These are phyloP conservation scores for Linum trigynum DNA, from an alignment of 345 rosid species.

Conservation along the genomic window DNA sequence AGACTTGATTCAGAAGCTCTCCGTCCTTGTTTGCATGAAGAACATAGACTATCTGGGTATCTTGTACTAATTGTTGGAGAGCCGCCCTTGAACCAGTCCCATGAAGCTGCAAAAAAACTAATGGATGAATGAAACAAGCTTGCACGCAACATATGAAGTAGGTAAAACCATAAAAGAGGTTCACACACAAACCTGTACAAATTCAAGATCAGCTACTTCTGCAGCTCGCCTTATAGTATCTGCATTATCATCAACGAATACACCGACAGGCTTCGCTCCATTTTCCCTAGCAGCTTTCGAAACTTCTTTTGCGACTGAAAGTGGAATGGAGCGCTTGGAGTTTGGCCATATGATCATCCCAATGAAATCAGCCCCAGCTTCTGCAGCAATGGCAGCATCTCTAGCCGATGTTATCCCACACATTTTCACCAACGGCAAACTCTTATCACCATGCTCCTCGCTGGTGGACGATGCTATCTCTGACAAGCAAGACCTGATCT, in stretches of 20 bases:
- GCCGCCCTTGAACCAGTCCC: constrained; percentile 64
- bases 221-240: too few species aligned
- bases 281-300: constrained; percentile 36
- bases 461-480: constrained; percentile 17
- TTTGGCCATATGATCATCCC: constrained; percentile 87
- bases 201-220: too few species aligned
- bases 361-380: constrained; percentile 76
- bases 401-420: constrained; percentile 70
- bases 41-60: constrained; percentile 53
- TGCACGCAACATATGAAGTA: too few species aligned
- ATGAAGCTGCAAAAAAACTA: constrained; percentile 31
- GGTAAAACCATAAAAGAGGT: too few species aligned
- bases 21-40: constrained; percentile 71
- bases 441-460: constrained; percentile 22
- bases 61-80: constrained; percentile 34
- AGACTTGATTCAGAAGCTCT: constrained; percentile 48
- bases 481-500: not conserved
- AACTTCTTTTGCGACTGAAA: too few species aligned
- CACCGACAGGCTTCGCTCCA: too few species aligned
- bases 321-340: too few species aligned
- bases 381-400: constrained; percentile 85
- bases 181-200: too few species aligned
- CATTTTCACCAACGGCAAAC: constrained; percentile 60
- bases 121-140: too few species aligned
- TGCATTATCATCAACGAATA: too few species aligned